Percentiles rank a stretch among this genome's conserved stretches.
phyloP scores from a whole-genome alignment of 495 filamentous ascomycete genomes.

The Aspergillus heteromorphus region DNA sequence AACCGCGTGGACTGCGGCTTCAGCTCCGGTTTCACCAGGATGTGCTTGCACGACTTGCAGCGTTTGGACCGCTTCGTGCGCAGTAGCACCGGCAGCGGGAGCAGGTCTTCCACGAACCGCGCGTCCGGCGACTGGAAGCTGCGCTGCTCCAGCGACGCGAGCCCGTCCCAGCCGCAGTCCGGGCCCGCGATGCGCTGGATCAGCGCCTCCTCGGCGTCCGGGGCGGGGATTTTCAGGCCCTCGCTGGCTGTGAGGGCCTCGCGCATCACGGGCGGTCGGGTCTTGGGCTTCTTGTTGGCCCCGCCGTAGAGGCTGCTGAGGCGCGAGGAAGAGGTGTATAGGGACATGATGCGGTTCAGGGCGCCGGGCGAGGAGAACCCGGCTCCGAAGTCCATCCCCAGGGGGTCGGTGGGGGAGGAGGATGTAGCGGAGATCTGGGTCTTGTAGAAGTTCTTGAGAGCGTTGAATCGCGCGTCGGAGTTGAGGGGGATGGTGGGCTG shows the following conservation, averaged over 20 bases:
- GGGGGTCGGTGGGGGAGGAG: conserved; percentile 46
- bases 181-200: conserved; percentile 42
- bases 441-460: conserved; percentile 66
- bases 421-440: conserved; percentile 60
- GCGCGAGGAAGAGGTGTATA: conserved; percentile 64
- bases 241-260: conserved; percentile 66
- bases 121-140: conserved; percentile 41
- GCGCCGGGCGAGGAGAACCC: conserved; percentile 75
- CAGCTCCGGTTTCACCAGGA: conserved; percentile 88
- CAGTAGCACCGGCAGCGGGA: conserved; percentile 73
- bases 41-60: conserved; percentile 87
- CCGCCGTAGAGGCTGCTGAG: conserved; percentile 40
- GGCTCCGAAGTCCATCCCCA: conserved; percentile 45
- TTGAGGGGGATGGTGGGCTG: conserved; percentile 26
- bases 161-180: conserved; percentile 49
- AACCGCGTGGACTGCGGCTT: conserved; percentile 82
- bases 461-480: conserved; percentile 39
- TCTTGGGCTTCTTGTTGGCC: conserved; percentile 60
- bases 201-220: conserved; percentile 42
- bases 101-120: conserved; percentile 60
- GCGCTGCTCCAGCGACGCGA: conserved; percentile 50
- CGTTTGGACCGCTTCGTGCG: conserved; percentile 91
- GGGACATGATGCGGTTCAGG: conserved; percentile 80
- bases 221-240: conserved; percentile 54
- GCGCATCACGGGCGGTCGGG: conserved; percentile 65